Base-by-base conservation (phyloP, 2,329 filamentous ascomycete genomes). In the Trichoderma atroviride region DNA sequence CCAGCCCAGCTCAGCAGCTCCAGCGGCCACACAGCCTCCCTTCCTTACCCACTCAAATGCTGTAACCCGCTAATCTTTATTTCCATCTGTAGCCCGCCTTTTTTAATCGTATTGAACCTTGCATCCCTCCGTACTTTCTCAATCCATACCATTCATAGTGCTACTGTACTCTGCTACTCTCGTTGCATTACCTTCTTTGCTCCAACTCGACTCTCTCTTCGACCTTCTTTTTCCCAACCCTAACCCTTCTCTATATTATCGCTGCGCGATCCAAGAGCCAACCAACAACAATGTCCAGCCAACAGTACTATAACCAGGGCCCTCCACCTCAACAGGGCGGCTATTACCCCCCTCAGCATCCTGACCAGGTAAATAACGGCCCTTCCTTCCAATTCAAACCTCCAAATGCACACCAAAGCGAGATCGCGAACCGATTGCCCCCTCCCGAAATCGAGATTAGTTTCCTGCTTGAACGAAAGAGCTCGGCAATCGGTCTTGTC, bases 281-380 rank as follows among this genome's bases (percentile, higher is more conserved):
- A 47, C 16, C 40, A 24, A 27, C 22, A 27, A 74, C 50, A 70
- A 82, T 82, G 81, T 79, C 81, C 61, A 80, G 76, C 74, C 76
- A 82, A 71, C 81, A 82, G 40, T 82, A 82, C 76, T 82, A 82
- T 11, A n/a, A 50, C 3, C 47, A 50, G 7, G 40, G 40, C 19
- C 40, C 40, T 75, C 70, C 60, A 16, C 77, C 50, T 47, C 74
- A 74, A 64, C 72, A 72, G 24, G 72, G 68, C 50, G 78, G 77
- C 71, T 81, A 81, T 66, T 57, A 81, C 65, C 69, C 62, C 65
- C 69, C 62, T 56, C 77, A 81, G 70, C 81, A 82, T 50, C 69
- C 81, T 53, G 79, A 81, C 68, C 78, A 81, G 24, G 81, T 83
- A 78, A 77, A 81, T 52, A 56, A 27, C 19, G 24, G 14, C 27